Percentiles rank a stretch among this genome's conserved stretches.
Evolutionary conservation across 2,329 filamentous ascomycete genomes (phyloP).

Genomic region (Dactylellina sp.): DNA sequence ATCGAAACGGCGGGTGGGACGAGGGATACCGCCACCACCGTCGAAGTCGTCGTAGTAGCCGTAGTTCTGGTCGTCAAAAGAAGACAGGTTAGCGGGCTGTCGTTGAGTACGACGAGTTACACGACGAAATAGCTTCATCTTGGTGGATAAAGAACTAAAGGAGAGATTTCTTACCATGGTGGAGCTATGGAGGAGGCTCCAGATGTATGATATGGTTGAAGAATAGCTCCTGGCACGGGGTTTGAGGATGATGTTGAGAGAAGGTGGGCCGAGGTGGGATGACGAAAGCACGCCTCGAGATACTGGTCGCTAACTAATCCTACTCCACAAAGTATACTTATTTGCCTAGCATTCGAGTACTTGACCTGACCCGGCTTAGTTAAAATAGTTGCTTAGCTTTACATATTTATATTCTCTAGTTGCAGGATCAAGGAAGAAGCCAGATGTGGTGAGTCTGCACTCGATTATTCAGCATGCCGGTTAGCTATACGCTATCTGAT

Average conservation of each 20-base stretch:
- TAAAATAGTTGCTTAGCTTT: too few relatives aligned
- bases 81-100: conserved; percentile 59
- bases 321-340: too few relatives aligned
- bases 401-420: not conserved
- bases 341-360: too few relatives aligned
- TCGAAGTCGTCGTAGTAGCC: conserved; percentile 66
- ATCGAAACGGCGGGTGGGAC: conserved; percentile 82
- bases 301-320: not conserved
- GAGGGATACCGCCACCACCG: conserved; percentile 31
- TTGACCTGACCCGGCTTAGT: too few relatives aligned
- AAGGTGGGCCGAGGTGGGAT: conserved; percentile 37
- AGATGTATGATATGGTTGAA: not conserved
- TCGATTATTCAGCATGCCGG: not conserved
- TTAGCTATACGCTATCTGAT: not conserved
- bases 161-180: conserved; percentile 26
- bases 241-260: not conserved
- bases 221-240: not conserved
- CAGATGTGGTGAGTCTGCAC: not conserved
- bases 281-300: conserved; percentile 45
- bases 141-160: not conserved
- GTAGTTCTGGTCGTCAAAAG: conserved; percentile 61
- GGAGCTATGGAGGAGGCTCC: not conserved
- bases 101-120: not conserved
- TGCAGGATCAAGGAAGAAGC: not conserved
- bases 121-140: conserved; percentile 14